A percentile compares a stretch with the other conserved stretches of the same genome.
Conservation (phyloP, 768 basidiomycete species). For the Collybiopsis confluens region DNA sequence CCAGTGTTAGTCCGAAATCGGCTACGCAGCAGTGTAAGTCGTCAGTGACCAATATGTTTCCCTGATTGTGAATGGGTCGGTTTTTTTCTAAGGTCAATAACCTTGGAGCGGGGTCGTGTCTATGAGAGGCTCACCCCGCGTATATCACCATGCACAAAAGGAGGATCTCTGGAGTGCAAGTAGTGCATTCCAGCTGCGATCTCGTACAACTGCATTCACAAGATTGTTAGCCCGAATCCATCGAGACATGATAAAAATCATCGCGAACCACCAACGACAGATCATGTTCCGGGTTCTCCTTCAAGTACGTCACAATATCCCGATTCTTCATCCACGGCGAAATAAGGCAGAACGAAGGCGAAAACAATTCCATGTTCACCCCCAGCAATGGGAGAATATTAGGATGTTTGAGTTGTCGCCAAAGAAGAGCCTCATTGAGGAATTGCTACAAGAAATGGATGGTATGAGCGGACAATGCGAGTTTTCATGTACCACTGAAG, state of each 20-base stretch:
- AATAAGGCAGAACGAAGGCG: slow-evolving; percentile 15
- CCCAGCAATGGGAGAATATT: slow-evolving; percentile 19
- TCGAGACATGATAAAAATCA: not conserved
- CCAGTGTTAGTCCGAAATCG: slow-evolving; percentile 16
- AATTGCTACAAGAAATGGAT: slow-evolving; percentile 16
- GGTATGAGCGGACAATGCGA: not conserved
- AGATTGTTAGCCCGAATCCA: not conserved
- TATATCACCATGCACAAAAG: slow-evolving; percentile 20
- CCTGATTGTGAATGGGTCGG: slow-evolving; percentile 7
- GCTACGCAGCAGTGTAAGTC: slow-evolving; percentile 11
- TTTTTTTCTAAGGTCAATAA: no score
- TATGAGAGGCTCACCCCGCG: slow-evolving; percentile 15
- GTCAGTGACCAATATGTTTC: slow-evolving; percentile 16
- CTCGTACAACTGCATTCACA: slow-evolving; percentile 25
- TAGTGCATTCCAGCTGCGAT: slow-evolving; percentile 30
- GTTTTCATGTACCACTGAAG: not conserved
- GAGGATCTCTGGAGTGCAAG: slow-evolving; percentile 20
- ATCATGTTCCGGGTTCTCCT: not conserved
- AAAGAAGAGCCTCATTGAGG: slow-evolving; percentile 17
- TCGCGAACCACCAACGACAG: not conserved
- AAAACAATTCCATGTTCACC: slow-evolving; percentile 12
- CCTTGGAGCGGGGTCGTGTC: not conserved
- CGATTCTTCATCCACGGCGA: slow-evolving; percentile 21
- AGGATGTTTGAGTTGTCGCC: slow-evolving; percentile 16
- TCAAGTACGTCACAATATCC: slow-evolving; percentile 9